Percentiles rank a stretch among this genome's conserved stretches.
phyloP scores from a whole-genome alignment of 225 moss, liverwort and hornwort species.

The Ulota crispa region DNA sequence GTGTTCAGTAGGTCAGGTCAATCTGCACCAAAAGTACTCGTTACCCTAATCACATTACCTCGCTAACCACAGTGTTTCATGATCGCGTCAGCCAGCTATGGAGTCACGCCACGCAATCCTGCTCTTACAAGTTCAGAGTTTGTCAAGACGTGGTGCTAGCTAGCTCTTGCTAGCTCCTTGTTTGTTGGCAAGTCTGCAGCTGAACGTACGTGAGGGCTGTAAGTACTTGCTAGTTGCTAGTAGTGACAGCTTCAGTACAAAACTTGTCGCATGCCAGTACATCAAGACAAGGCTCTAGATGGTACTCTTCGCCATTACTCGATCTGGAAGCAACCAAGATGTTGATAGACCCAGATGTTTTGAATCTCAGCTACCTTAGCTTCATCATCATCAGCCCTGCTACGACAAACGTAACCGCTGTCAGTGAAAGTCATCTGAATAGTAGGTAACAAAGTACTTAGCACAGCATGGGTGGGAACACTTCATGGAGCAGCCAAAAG shows the following conservation, averaged over 20 bases:
- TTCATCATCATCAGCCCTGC: neutral
- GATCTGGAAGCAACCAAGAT: neutral
- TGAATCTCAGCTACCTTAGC: neutral
- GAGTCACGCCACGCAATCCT: neutral
- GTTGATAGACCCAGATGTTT: neutral
- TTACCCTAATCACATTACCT: slow-evolving; percentile 2
- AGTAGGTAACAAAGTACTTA: too few relatives aligned
- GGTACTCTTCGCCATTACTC: neutral
- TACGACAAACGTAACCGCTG: neutral
- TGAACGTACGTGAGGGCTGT: neutral
- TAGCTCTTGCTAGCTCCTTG: too few relatives aligned
- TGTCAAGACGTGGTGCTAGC: neutral
- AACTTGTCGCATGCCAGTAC: neutral
- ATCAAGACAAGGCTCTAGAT: neutral
- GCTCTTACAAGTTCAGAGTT: neutral
- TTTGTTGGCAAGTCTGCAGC: slow-evolving; percentile 10
- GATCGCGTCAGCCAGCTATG: neutral
- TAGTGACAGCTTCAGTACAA: neutral
- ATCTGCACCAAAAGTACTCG: neutral
- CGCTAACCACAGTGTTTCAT: neutral
- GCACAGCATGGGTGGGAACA: too few relatives aligned
- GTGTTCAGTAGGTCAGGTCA: too few relatives aligned
- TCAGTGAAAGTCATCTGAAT: neutral
- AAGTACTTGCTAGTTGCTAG: neutral
- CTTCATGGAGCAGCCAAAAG: too few relatives aligned